Percentiles rank a stretch among this genome's conserved stretches.
phyloP scores from a whole-genome alignment of 371 early-diverging fungal species.

The Phascolomyces articulosus region DNA sequence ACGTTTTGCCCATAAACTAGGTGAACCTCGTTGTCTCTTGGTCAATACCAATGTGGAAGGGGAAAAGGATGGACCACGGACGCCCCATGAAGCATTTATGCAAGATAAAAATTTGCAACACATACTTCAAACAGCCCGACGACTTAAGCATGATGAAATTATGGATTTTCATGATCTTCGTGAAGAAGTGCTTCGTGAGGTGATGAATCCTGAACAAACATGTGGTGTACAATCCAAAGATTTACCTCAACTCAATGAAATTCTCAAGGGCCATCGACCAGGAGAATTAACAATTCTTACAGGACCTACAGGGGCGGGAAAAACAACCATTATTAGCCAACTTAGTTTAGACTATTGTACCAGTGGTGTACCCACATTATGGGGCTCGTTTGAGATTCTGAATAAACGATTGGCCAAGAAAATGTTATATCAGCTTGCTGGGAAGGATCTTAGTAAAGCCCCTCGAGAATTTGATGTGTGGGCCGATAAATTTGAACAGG shows the following conservation, averaged over 20 bases:
- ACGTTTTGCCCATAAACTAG: slow-evolving; percentile 66
- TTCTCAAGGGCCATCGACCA: slow-evolving; percentile 76
- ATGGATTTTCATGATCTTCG: slow-evolving; percentile 62
- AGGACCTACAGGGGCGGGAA: slow-evolving; percentile 78
- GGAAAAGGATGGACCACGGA: slow-evolving; percentile 42
- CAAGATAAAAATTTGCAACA: slow-evolving; percentile 30
- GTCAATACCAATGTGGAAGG: slow-evolving; percentile 47
- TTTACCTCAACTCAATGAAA: slow-evolving; percentile 60
- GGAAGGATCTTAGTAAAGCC: slow-evolving; percentile 48
- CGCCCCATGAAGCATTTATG: slow-evolving; percentile 41
- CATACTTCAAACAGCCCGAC: slow-evolving; percentile 45
- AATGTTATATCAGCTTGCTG: slow-evolving; percentile 76
- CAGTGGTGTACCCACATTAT: slow-evolving; percentile 76
- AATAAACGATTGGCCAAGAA: slow-evolving; percentile 72
- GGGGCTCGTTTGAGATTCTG: slow-evolving; percentile 84
- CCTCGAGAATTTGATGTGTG: slow-evolving; percentile 57
- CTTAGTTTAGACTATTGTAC: slow-evolving; percentile 73
- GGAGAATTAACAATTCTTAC: slow-evolving; percentile 79
- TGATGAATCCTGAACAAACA: slow-evolving; percentile 68
- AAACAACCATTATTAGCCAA: slow-evolving; percentile 81
- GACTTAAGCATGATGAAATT: slow-evolving; percentile 68
- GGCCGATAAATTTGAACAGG: slow-evolving; percentile 69
- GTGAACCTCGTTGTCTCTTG: slow-evolving; percentile 60
- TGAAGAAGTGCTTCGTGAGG: slow-evolving; percentile 69
- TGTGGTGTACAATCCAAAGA: slow-evolving; percentile 64